phyloP scores from a whole-genome alignment of 2,329 filamentous ascomycete genomes.

The Claviceps pusilla region DNA sequence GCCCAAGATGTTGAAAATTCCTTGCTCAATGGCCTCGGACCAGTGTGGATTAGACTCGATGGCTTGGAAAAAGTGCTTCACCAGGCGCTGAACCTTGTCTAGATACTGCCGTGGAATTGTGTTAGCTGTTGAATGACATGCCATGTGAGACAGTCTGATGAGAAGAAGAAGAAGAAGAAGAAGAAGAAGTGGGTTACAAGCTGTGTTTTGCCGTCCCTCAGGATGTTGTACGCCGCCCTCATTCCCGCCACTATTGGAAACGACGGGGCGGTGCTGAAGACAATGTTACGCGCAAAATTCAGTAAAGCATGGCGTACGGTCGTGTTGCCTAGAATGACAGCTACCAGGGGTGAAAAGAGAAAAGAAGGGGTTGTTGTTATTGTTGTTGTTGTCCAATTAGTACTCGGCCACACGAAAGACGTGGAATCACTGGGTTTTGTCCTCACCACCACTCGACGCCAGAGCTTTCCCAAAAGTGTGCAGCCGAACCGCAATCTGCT shows the following conservation, averaged over 20 bases:
- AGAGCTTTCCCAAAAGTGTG: slow-evolving; percentile 41
- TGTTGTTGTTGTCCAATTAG: neutral
- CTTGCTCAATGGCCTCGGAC: slow-evolving; percentile 10
- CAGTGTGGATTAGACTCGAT: slow-evolving; percentile 12
- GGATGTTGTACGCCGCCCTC: slow-evolving; percentile 9
- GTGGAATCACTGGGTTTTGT: neutral
- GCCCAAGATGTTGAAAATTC: slow-evolving; percentile 16
- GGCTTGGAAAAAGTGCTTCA: slow-evolving; percentile 14
- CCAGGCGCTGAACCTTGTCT: slow-evolving; percentile 11
- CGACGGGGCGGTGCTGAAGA: slow-evolving; percentile 10
- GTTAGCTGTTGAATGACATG: neutral
- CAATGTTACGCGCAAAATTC: slow-evolving; percentile 9
- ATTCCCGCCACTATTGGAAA: slow-evolving; percentile 11
- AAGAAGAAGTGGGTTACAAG: slow-evolving; percentile 1
- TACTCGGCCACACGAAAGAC: neutral
- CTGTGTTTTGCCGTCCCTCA: slow-evolving; percentile 5
- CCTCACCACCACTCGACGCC: slow-evolving; percentile 19
- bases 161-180: too few species aligned
- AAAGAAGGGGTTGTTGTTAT: too few species aligned
- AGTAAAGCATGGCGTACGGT: slow-evolving; percentile 9
- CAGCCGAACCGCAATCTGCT: slow-evolving; percentile 31
- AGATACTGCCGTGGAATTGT: neutral
- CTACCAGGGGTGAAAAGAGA: slow-evolving; percentile 2
- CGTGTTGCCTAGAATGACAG: slow-evolving; percentile 8
- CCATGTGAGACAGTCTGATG: slow-evolving; percentile 1